These are phyloP conservation scores for Yarrowia phangngaensis DNA, from an alignment of 805 yeast genomes.

Conservation along the genomic window DNA sequence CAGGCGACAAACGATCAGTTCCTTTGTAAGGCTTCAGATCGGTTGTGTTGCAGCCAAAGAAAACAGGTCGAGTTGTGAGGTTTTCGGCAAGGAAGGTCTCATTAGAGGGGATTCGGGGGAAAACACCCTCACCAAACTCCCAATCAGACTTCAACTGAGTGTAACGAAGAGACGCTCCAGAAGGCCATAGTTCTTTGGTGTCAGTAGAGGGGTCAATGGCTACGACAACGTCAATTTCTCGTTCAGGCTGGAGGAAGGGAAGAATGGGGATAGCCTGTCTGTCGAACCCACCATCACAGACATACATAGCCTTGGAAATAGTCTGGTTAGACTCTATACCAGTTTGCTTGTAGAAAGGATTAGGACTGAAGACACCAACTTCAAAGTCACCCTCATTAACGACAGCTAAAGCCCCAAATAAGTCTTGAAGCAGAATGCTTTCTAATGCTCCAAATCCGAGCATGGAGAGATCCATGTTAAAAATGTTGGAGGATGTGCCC, in stretches of 20 bases:
- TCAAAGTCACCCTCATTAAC: conserved; percentile 46
- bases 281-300: conserved; percentile 75
- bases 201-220: conserved; percentile 71
- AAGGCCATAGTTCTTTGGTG: conserved; percentile 56
- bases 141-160: conserved; percentile 59
- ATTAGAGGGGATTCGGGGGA: conserved; percentile 48
- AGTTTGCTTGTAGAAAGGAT: conserved; percentile 56
- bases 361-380: conserved; percentile 65
- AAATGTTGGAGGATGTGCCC: conserved; percentile 80
- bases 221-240: conserved; percentile 60
- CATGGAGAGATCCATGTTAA: conserved; percentile 48
- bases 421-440: conserved; percentile 48
- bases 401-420: conserved; percentile 46
- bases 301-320: conserved; percentile 44
- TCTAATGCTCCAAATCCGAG: conserved; percentile 15
- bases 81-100: conserved; percentile 57
- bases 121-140: conserved; percentile 47
- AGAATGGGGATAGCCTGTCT: conserved; percentile 58
- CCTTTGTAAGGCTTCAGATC: conserved; percentile 55
- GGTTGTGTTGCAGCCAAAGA: conserved; percentile 72
- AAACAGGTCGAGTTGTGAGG: conserved; percentile 52
- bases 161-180: conserved; percentile 56
- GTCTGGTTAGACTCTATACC: conserved; percentile 42
- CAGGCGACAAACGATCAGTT: conserved; percentile 44
- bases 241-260: conserved; percentile 57